phyloP scores from a whole-genome alignment of 1,139 yeast species.

The Yamadazyma taylorii region DNA sequence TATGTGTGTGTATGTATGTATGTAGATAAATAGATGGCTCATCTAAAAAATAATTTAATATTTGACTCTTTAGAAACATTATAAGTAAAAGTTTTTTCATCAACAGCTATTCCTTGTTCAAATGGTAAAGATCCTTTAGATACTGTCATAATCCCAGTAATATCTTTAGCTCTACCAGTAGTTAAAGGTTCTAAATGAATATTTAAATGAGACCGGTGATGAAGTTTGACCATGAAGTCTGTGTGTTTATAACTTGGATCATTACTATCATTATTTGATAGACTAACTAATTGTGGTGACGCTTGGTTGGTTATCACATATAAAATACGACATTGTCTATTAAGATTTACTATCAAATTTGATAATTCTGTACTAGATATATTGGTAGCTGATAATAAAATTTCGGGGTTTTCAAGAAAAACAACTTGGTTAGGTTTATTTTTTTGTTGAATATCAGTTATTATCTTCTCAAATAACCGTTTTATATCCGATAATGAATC shows the following conservation, averaged over 20 bases:
- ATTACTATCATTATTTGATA: constrained; percentile 23
- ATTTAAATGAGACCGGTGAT: constrained; percentile 51
- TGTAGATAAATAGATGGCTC: constrained; percentile 7
- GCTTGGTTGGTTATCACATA: constrained; percentile 37
- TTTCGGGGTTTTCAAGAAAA: constrained; percentile 51
- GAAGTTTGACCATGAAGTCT: constrained; percentile 47
- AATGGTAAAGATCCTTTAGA: constrained; percentile 50
- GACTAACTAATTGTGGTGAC: constrained; percentile 40
- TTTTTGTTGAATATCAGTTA: constrained; percentile 10
- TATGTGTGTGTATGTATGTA: too few relatives aligned
- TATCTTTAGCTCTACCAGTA: constrained; percentile 82
- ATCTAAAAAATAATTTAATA: constrained; percentile 46
- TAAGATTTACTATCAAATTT: constrained; percentile 34
- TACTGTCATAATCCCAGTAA: constrained; percentile 69
- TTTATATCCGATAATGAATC: constrained; percentile 18
- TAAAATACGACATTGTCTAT: constrained; percentile 33
- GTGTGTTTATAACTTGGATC: constrained; percentile 41
- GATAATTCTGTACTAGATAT: constrained; percentile 35
- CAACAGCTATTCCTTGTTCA: constrained; percentile 13
- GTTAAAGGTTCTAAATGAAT: constrained; percentile 62
- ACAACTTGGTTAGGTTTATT: constrained; percentile 25
- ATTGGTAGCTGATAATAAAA: constrained; percentile 45
- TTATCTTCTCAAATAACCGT: constrained; percentile 24
- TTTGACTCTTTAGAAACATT: constrained; percentile 56
- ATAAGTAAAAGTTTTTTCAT: constrained; percentile 67